phyloP scores from a whole-genome alignment of 2,329 filamentous ascomycete genomes.

The Graphilbum sp. region DNA sequence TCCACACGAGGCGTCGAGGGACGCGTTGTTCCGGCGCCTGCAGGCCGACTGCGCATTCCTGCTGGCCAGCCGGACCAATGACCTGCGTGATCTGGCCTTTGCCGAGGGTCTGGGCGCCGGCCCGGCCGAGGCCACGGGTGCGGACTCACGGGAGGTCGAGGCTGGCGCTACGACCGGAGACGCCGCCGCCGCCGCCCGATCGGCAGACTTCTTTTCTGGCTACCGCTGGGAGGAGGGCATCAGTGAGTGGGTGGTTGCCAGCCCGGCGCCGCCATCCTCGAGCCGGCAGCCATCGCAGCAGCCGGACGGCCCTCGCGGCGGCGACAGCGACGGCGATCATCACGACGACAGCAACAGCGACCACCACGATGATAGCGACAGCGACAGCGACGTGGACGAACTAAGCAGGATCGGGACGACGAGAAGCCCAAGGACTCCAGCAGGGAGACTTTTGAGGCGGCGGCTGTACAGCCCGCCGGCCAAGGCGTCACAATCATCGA shows the following conservation, averaged over 20 bases:
- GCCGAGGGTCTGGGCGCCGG: constrained; percentile 26
- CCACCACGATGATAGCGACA: not conserved
- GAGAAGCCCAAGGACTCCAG: no score
- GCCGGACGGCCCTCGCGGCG: no score
- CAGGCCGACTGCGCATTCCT: constrained; percentile 31
- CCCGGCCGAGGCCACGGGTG: not conserved
- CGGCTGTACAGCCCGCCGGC: no score
- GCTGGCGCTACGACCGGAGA: not conserved
- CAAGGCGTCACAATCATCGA: no score
- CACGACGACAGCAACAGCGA: not conserved
- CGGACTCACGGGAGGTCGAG: no score
- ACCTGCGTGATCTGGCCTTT: constrained; percentile 35
- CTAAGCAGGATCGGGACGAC: no score
- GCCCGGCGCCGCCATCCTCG: constrained; percentile 1
- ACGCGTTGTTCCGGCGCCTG: constrained; percentile 19
- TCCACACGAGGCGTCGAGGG: constrained; percentile 9
- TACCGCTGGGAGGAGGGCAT: constrained; percentile 22
- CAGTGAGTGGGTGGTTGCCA: constrained; percentile 19
- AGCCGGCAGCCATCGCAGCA: no score
- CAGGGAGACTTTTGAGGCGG: no score
- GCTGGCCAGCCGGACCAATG: constrained; percentile 33
- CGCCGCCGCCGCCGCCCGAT: not conserved
- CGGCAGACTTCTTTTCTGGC: constrained; percentile 10
- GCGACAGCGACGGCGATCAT: not conserved
- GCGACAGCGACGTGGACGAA: no score